Evolutionary conservation across 2,329 filamentous ascomycete genomes (phyloP), one percentile per base, ranked within the genome.

Genomic region (Aspergillus carbonarius): DNA sequence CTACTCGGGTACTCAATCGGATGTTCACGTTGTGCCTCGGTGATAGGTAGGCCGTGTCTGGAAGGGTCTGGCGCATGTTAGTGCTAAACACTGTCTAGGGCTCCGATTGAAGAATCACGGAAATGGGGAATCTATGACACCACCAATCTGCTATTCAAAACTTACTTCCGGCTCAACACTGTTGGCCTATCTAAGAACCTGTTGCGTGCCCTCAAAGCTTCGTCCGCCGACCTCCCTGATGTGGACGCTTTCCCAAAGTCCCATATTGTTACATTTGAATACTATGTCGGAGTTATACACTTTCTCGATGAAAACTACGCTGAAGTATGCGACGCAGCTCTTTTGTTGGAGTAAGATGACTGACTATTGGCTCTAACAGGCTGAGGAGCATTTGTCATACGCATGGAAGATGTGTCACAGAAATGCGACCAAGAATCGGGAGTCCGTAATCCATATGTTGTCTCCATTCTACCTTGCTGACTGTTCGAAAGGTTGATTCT

Each of bases 71-170:
- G 27, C 30, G 4, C 8, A 23, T 37, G 23, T 42, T 15, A 30
- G 48, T 54, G 46, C 44, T 57, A 25, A 59, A 20, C 54, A 27
- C 34, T 18, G 34, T 18, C 55, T 68, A 93, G 91, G 75, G 90
- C 90, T 60, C 87, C 90, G 13, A 80, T 97, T 46, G 87, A 92
- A 70, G 90, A 96, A 68, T 97, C 93, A 8, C 87, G 95, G 55
- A 99, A 98, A 84, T 99, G 95, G 95, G 96, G 92, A 6, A 90
- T 96, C 49, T 99, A 99, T 79, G 93, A 92, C 74, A 88, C 93
- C 64, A 92, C 93, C 70, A 98, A 96, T 72, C 83, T 99, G 7
- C 82, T 97, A 13, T 99, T 99, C 85, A 98, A 98, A 78, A 98
- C 93, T 1, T 97, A 98, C 75, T 99, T 99, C 81, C 96, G 91